Evolutionary conservation across 176 grass and related monocot species (phyloP).

Genomic region (Sorghum bicolor): Sorghum_bicolor_NCBIv3 NC_012877.2:52315001-52315500

Average conservation of each 20-base stretch:
- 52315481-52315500: slow-evolving; percentile 50
- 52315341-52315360: background rate
- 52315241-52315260: slow-evolving; percentile 99
- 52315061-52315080: slow-evolving; percentile 15
- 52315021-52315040: slow-evolving; percentile 22
- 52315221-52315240: slow-evolving; percentile 88
- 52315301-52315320: slow-evolving; percentile 91
- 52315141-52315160: slow-evolving; percentile 99
- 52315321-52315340: slow-evolving; percentile 90
- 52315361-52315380: background rate
- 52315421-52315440: background rate
- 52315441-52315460: background rate
- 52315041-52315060: background rate
- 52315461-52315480: slow-evolving; percentile 12
- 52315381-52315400: background rate
- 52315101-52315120: background rate
- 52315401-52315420: slow-evolving; percentile 10
- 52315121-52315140: slow-evolving; percentile 48
- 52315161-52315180: slow-evolving; percentile 92
- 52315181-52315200: slow-evolving; percentile 97
- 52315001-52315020: background rate
- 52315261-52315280: slow-evolving; percentile 99
- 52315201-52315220: slow-evolving; percentile 88
- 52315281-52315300: slow-evolving; percentile 89
- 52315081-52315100: slow-evolving; percentile 3